These are phyloP conservation scores for Geosmithia putterillii DNA, from an alignment of 2,329 filamentous ascomycete genomes.

Conservation along the genomic window DNA sequence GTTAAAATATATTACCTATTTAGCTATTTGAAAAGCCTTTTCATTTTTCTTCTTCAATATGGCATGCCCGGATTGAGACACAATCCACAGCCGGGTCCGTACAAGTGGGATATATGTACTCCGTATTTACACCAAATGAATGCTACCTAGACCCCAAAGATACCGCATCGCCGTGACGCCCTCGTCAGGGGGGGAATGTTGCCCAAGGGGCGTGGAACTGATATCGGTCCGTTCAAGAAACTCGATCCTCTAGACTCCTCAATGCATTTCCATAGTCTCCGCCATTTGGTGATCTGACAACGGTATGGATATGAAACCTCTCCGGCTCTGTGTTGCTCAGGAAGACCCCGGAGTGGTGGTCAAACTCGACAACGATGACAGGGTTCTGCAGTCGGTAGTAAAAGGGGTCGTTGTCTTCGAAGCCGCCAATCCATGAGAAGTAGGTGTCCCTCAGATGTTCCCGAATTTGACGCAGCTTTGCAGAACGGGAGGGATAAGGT, in stretches of 20 bases:
- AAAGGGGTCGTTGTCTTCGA: conserved; percentile 52
- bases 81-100: too few relatives aligned
- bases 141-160: too few relatives aligned
- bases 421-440: conserved; percentile 66
- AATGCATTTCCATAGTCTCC: conserved; percentile 55
- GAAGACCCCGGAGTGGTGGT: conserved; percentile 68
- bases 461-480: conserved; percentile 40
- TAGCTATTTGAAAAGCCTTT: too few relatives aligned
- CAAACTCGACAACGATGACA: conserved; percentile 61
- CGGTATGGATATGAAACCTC: conserved; percentile 67
- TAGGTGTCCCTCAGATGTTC: conserved; percentile 53
- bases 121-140: too few relatives aligned
- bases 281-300: conserved; percentile 57
- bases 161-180: too few relatives aligned
- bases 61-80: too few relatives aligned
- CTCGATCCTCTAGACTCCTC: neutral
- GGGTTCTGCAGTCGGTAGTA: conserved; percentile 67
- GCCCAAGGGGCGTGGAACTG: too few relatives aligned
- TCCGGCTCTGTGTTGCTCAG: conserved; percentile 57
- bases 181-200: too few relatives aligned
- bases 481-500: conserved; percentile 37
- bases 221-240: too few relatives aligned
- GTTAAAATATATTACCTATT: too few relatives aligned
- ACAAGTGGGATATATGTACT: too few relatives aligned
- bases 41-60: too few relatives aligned